Evolutionary conservation across 2,329 filamentous ascomycete species (phyloP), one percentile per base, ranked within the genome.

Genomic region (Sarocladium oryzae): DNA sequence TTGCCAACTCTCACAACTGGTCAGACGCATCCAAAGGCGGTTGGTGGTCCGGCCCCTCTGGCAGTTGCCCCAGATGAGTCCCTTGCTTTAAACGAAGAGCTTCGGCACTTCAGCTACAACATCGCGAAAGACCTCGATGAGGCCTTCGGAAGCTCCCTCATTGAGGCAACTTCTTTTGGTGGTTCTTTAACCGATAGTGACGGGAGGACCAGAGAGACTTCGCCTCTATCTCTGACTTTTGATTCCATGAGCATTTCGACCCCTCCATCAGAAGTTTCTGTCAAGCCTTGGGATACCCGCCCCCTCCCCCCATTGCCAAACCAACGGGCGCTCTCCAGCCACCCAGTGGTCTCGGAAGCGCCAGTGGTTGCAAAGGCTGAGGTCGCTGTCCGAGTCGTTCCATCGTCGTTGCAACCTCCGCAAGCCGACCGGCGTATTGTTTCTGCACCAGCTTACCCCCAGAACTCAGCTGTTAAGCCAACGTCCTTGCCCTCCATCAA

Each of bases 101-200:
- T 93, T 51, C 79, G 89, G 6, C 85, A 92, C 59, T 86, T 95
- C 52, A 95, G 89, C 58, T 82, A 81, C 59, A 89, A 89, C 60
- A 84, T 96, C 55, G 89, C 89, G 48, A 89, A 89, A 66, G 88
- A 93, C 53, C 95, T 91, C 61, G 91, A 97, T 61, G 88, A 93
- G 61, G 91, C 91, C 1, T 96, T 97, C 71, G 91, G 89, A 62
- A 83, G 86, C 58, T 77, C 75, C 9, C 58, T 80, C 10, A 67
- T 78, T 13, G 63, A 66, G 16, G 67, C 69, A 15, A 65, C 68
- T 11, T 69, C 69, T 1, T 61, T 64, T 24, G 65, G 61, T 15
- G 63, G 62, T 28, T 67, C 65, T 4, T 56, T 67, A 36, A 62
- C 64, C 2, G 66, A 70, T 23, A 53, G 50, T 8, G 61, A 68